Conservation (phyloP, 352 stramenopile genomes). For the Bremia lactucae region DNA sequence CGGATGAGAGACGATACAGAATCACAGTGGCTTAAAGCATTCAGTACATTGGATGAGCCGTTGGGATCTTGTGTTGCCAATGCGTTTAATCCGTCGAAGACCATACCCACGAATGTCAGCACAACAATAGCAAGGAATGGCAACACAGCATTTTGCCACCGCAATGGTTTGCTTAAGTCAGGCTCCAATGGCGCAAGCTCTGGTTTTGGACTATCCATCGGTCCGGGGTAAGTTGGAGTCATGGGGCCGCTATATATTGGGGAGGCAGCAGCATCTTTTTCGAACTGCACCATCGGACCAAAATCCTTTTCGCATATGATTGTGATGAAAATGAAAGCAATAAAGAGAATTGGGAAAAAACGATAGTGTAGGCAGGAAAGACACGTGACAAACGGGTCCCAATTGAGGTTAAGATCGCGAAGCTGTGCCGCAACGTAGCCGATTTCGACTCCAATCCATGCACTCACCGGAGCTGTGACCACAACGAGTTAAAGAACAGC, state of each 20-base stretch:
- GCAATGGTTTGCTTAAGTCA: conserved; percentile 56
- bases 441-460: conserved; percentile 86
- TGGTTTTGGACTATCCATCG: conserved; percentile 57
- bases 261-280: conserved; percentile 67
- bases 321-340: conserved; percentile 85
- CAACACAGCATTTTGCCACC: conserved; percentile 80
- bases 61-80: conserved; percentile 37
- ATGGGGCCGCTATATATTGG: conserved; percentile 51
- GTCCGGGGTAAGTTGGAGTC: conserved; percentile 45
- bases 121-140: conserved; percentile 76
- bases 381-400: conserved; percentile 82
- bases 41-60: conserved; percentile 40
- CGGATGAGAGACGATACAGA: conserved; percentile 71
- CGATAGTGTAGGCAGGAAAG: conserved; percentile 78
- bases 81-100: conserved; percentile 63
- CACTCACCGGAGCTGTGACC: conserved; percentile 62
- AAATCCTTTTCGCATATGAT: conserved; percentile 85
- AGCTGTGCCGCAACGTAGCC: conserved; percentile 77
- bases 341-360: conserved; percentile 84
- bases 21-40: conserved; percentile 71
- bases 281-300: conserved; percentile 79
- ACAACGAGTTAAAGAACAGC: too few relatives aligned
- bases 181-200: conserved; percentile 62
- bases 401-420: conserved; percentile 65
- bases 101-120: conserved; percentile 82